phyloP scores from a whole-genome alignment of 306 rosid genomes.

The Alnus rubra region DNA sequence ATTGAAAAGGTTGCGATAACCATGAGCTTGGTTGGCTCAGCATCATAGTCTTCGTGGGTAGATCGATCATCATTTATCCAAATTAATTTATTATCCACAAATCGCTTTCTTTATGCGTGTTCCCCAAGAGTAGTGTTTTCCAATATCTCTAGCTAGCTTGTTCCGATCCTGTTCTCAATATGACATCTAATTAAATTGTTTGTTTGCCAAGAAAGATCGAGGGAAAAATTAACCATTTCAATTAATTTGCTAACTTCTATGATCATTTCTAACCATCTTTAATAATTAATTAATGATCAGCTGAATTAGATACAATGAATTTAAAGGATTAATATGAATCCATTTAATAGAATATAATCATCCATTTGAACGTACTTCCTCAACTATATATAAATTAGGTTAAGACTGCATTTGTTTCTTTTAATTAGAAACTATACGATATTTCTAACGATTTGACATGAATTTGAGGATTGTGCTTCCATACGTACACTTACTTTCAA shows the following conservation, averaged over 20 bases:
- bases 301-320: no score
- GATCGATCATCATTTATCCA: slow-evolving; percentile 26
- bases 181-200: slow-evolving; percentile 30
- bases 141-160: not conserved
- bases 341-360: no score
- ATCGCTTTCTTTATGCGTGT: slow-evolving; percentile 57
- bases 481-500: no score
- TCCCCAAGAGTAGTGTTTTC: slow-evolving; percentile 19
- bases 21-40: slow-evolving; percentile 45
- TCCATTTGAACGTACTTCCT: no score
- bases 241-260: slow-evolving; percentile 11
- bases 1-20: slow-evolving; percentile 34
- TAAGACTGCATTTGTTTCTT: no score
- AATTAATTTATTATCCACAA: slow-evolving; percentile 24
- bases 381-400: no score
- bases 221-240: slow-evolving; percentile 18
- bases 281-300: not conserved
- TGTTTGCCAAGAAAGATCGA: slow-evolving; percentile 42
- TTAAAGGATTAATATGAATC: no score
- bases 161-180: not conserved
- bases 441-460: no score
- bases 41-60: slow-evolving; percentile 47
- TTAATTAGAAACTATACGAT: no score
- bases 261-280: not conserved
- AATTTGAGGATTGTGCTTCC: no score